Evolutionary conservation across 106 monocot species (phyloP).

Genomic region (Platanthera zijinensis): DNA sequence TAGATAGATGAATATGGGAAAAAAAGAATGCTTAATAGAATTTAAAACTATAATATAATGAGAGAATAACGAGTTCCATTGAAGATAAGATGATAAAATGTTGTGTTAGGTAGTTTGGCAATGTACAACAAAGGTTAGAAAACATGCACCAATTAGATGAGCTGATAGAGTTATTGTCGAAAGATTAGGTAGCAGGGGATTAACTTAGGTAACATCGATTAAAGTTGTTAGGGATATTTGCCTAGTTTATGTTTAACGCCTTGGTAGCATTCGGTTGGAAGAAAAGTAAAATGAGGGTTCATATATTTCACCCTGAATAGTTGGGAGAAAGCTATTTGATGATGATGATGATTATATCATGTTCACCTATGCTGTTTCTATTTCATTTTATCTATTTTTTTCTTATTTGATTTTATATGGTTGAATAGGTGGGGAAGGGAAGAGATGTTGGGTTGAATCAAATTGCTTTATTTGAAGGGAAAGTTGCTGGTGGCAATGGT

Average conservation of each 20-base stretch:
- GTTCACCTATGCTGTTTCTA: neutral
- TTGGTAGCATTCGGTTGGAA: too few relatives aligned
- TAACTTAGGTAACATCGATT: too few relatives aligned
- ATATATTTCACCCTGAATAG: neutral
- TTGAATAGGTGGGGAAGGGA: conserved; percentile 78
- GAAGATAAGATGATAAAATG: too few relatives aligned
- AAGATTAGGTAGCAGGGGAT: neutral
- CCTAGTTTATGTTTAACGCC: too few relatives aligned
- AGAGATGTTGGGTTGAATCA: conserved; percentile 87
- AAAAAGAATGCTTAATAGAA: too few relatives aligned
- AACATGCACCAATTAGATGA: too few relatives aligned
- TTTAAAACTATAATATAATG: too few relatives aligned
- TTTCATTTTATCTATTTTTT: neutral
- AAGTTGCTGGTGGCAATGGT: conserved; percentile 86
- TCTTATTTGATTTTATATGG: neutral
- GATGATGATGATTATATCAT: neutral
- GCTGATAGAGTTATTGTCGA: neutral
- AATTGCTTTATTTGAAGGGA: conserved; percentile 90
- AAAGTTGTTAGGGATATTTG: too few relatives aligned
- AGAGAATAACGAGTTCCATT: too few relatives aligned
- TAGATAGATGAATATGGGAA: too few relatives aligned
- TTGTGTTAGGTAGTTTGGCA: too few relatives aligned
- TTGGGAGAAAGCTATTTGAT: neutral
- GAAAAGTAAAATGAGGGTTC: neutral
- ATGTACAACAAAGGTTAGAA: too few relatives aligned